Evolutionary conservation across 1,284 basidiomycete genomes (phyloP).

Genomic region (Cryptococcus sp.): DNA sequence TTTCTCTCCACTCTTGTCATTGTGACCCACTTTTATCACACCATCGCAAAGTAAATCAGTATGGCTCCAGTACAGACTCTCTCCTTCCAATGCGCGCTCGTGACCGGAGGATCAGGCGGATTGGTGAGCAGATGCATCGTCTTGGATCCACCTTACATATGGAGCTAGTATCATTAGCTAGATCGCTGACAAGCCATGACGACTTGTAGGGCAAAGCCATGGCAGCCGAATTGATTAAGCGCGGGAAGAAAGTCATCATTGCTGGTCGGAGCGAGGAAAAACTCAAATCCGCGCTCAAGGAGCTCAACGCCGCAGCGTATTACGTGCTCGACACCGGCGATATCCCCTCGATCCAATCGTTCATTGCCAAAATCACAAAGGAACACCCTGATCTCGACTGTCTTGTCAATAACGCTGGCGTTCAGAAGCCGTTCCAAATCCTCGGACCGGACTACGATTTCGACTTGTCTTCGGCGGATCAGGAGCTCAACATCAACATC

Average conservation of each 20-base stretch:
- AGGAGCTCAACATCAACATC: slow-evolving; percentile 35
- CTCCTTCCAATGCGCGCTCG: slow-evolving; percentile 22
- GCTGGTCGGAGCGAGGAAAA: slow-evolving; percentile 50
- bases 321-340: slow-evolving; percentile 52
- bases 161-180: neutral
- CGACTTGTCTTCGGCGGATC: slow-evolving; percentile 28
- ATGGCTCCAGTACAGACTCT: slow-evolving; percentile 14
- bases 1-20: no score
- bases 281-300: slow-evolving; percentile 37
- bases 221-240: slow-evolving; percentile 46
- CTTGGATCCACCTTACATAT: neutral
- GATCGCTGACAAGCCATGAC: no score
- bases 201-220: slow-evolving; percentile 38
- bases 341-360: slow-evolving; percentile 33
- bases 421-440: slow-evolving; percentile 37
- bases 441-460: slow-evolving; percentile 30
- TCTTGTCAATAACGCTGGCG: slow-evolving; percentile 54
- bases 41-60: no score
- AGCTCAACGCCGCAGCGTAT: slow-evolving; percentile 43
- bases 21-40: no score
- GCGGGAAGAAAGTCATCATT: slow-evolving; percentile 51
- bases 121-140: slow-evolving; percentile 13
- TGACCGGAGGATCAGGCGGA: slow-evolving; percentile 25
- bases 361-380: slow-evolving; percentile 39
- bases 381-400: slow-evolving; percentile 54